Evolutionary conservation across 1,284 basidiomycete species (phyloP), one percentile per base, ranked within the genome.

Genomic region (Puccinia polysora): DNA sequence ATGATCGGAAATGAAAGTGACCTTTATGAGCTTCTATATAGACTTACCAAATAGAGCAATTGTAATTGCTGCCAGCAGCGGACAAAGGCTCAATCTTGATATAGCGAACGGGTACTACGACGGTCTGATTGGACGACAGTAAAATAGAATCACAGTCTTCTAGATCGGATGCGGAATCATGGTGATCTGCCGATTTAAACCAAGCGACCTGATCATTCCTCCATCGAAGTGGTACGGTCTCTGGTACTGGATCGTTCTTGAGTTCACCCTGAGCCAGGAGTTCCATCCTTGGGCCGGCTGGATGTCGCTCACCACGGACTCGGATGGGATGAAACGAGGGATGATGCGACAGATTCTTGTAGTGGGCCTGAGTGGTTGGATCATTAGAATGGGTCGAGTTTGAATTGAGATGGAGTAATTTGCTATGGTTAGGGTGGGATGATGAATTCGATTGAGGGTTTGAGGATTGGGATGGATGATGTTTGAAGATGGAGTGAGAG

Each of bases 1-100:
- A 6, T 53, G 18, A 30, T 4, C 14, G 2, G n/a, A n/a, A n/a
- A n/a, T n/a, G n/a, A n/a, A n/a, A n/a, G n/a, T n/a, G 8, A 6
- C 15, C 6, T 7, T n/a, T 20, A 14, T 8, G n/a, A 38, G 25
- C 20, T 25, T 10, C 5, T n/a, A 53, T 38, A 36, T 34, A 20
- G 23, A 34, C 45, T 52, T 43, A 72, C 69, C 69, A 72, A 36
- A 72, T 72, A 10, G 69, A 72, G 40, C 69, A 72, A 58, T 72
- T 72, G 28, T 72, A 72, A 43, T 72, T 63, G 18, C 49, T 55
- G 15, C 69, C 69, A 47, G 60, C 62, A 55, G 69, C 59, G 43
- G 69, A 64, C 30, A 72, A 32, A 52, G 69, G 69, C 32, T 72
- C 69, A 5, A 72, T 55, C 28, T 72, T 72, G 25, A 72, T 50